Percentiles rank a stretch among this genome's conserved stretches.
Evolutionary conservation across 2,329 filamentous ascomycete species (phyloP).

Genomic region (Thielaviopsis musarum): DNA sequence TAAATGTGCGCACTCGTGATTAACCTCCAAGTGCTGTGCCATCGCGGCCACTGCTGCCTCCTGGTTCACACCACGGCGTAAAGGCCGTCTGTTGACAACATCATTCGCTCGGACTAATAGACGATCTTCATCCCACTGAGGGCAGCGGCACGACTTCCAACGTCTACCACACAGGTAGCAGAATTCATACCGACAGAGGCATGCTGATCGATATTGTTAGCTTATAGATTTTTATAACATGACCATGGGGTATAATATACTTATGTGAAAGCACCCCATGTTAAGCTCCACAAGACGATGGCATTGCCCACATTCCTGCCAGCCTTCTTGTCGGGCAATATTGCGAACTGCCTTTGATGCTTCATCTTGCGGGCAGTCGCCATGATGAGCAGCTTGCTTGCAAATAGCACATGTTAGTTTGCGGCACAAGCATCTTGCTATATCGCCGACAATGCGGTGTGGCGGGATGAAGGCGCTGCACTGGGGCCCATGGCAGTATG

Average conservation of each 20-base stretch:
- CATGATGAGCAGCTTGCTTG: constrained; percentile 28
- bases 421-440: constrained; percentile 22
- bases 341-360: constrained; percentile 23
- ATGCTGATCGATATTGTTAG: constrained; percentile 20
- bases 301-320: constrained; percentile 35
- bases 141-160: constrained; percentile 26
- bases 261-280: constrained; percentile 40
- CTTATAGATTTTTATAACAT: background rate
- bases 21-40: constrained; percentile 18
- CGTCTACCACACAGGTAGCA: constrained; percentile 29
- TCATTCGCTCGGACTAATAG: constrained; percentile 1
- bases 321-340: constrained; percentile 26
- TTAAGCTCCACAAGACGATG: constrained; percentile 29
- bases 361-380: constrained; percentile 31
- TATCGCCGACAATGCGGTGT: background rate
- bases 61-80: background rate
- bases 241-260: constrained; percentile 22
- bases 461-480: constrained; percentile 32
- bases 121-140: constrained; percentile 21
- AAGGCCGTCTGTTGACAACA: background rate
- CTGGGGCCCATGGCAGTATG: constrained; percentile 29
- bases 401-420: constrained; percentile 32
- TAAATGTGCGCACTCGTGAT: constrained; percentile 24
- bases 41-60: constrained; percentile 14
- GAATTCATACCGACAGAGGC: constrained; percentile 29